These are phyloP conservation scores for Clitocybe nebularis DNA, from an alignment of 1,284 basidiomycete species.

Conservation along the genomic window DNA sequence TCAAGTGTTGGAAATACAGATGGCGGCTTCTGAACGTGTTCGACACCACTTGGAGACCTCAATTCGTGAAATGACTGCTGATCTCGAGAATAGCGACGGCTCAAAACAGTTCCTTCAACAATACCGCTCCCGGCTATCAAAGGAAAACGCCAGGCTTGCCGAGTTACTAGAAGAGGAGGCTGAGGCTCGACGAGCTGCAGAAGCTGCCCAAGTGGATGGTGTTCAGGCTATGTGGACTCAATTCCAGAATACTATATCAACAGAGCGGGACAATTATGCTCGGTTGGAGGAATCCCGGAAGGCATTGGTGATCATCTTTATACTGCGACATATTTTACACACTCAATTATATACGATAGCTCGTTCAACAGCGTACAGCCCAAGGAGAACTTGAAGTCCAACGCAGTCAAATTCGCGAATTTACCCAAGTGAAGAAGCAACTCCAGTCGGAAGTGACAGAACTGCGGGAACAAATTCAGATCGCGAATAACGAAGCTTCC, in stretches of 20 bases:
- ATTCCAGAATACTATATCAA: constrained; percentile 58
- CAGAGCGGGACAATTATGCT: constrained; percentile 59
- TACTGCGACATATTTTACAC: constrained; percentile 1
- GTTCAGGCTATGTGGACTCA: constrained; percentile 68
- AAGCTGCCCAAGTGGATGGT: constrained; percentile 59
- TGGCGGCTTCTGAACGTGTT: constrained; percentile 65
- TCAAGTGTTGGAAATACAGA: constrained; percentile 64
- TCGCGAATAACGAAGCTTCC: constrained; percentile 55
- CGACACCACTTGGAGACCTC: constrained; percentile 63
- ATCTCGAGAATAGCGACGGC: constrained; percentile 62
- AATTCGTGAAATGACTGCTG: constrained; percentile 58
- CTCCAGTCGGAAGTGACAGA: constrained; percentile 54
- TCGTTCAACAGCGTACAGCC: constrained; percentile 63
- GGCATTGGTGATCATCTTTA: constrained; percentile 44
- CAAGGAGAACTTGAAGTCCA: constrained; percentile 64
- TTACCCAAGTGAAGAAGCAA: constrained; percentile 52
- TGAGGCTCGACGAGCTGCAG: constrained; percentile 55
- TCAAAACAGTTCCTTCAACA: constrained; percentile 62
- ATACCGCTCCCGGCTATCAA: constrained; percentile 51
- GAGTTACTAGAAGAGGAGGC: constrained; percentile 64
- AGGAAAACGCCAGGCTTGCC: constrained; percentile 54
- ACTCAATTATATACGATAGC: constrained; percentile 31
- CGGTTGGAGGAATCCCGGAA: constrained; percentile 71
- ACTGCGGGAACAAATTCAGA: constrained; percentile 54
- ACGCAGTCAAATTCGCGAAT: constrained; percentile 57